Evolutionary conservation across 2,329 filamentous ascomycete species (phyloP), one percentile per base, ranked within the genome.

Genomic region (Dryadomyces quercus-mongolicae): DNA sequence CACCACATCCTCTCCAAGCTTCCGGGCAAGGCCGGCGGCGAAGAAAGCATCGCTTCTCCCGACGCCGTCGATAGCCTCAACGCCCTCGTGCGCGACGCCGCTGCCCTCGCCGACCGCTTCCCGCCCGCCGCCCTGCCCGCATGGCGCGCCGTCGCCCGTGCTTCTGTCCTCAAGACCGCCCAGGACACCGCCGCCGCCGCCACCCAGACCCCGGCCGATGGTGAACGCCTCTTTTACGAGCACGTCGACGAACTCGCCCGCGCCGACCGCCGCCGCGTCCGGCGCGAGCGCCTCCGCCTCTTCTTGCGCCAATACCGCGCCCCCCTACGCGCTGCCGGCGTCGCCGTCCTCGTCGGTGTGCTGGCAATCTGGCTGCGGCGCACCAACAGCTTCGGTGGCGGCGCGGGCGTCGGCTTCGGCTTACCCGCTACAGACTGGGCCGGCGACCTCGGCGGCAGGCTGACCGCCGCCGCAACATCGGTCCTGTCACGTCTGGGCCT

Each of bases 1-100:
- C 90, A 95, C 66, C 87, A 85, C 57, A 84, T 88, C 40, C 79
- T 98, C 13, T 88, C 88, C 45, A 95, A 93, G 67, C 77, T 98
- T 7, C 93, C 93, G 0, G 78, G 82, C 52, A 25, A 49, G 0
- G 51, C 56, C 3, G 25, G 31, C 5, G 25, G 31, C 6, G 36
- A 49, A 15, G 84, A 85, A 18, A 80, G 95, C 38, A 15, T n/a
- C 38, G 12, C 38, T 12, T 42, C 42, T 3, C 10, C 42, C 42
- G 16, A 31, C 25, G 25, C 90, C 1, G 73, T 80, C 4, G 65
- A 65, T n/a, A 20, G 38, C 74, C 72, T 98, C 22, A 92, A 98
- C 60, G 73, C 72, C 8, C 77, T 96, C 52, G 85, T 98, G 58
- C 65, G 73, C 18, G 74, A 77, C 51, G 82, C 92, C 0, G 74